Conservation (phyloP, 2,329 filamentous ascomycete genomes). For the Thelonectria olida region DNA sequence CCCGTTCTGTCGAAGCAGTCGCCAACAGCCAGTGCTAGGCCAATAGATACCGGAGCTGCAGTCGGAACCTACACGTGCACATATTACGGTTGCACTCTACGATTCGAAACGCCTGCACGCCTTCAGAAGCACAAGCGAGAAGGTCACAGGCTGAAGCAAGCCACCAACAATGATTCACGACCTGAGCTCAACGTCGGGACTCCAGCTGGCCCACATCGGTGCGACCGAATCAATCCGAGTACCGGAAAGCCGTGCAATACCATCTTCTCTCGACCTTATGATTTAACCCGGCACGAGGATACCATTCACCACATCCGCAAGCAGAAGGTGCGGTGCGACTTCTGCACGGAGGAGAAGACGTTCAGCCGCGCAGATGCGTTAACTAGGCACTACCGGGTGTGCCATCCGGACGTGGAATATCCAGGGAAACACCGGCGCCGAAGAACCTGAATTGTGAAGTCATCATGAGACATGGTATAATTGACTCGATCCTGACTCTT, state of each 20-base stretch:
- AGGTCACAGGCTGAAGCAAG: constrained; percentile 77
- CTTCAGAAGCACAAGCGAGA: constrained; percentile 97
- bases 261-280: constrained; percentile 94
- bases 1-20: no score
- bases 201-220: constrained; percentile 92
- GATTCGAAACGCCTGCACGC: constrained; percentile 87
- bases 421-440: constrained; percentile 68
- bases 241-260: constrained; percentile 96
- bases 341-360: constrained; percentile 96
- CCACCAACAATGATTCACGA: constrained; percentile 71
- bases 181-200: no score
- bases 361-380: constrained; percentile 96
- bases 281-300: constrained; percentile 94
- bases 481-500: no score
- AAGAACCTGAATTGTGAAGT: no score
- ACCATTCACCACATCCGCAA: constrained; percentile 96
- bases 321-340: constrained; percentile 90
- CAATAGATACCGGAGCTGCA: no score
- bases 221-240: constrained; percentile 91
- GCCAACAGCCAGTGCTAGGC: no score
- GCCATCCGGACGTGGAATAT: constrained; percentile 88
- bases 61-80: constrained; percentile 96
- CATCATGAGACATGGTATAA: no score
- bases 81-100: constrained; percentile 87
- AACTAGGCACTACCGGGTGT: constrained; percentile 92